Base-by-base conservation (phyloP, 2,329 filamentous ascomycete species). In the Thyridium curvatum region DNA sequence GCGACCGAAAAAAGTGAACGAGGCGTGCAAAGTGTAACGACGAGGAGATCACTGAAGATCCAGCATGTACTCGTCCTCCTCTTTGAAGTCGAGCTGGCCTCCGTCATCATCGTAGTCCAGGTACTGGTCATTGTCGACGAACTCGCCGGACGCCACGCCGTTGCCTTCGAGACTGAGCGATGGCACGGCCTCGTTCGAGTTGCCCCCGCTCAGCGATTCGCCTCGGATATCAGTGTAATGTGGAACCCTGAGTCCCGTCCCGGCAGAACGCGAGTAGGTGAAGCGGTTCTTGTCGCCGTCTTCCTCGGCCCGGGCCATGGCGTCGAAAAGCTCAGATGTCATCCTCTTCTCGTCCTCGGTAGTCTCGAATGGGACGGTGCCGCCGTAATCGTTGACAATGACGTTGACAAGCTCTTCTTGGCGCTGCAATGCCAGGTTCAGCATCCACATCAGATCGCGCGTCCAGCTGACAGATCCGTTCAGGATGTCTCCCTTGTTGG, bases 381-480 rank as follows among this genome's bases (percentile, higher is more conserved):
- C 83, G 32, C 87, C 87, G 12, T 90, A 71, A 42, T 82, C 79
- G 26, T 73, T 69, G 21, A 26, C 21, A 41, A 94, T 82, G 37
- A 77, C 70, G 52, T 90, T 84, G 52, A 85, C 79, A 36, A 97
- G 75, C 56, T 95, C 85, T 46, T 94, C 84, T 61, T 94, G 87
- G 57, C 91, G 85, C 56, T 93, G 83, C 48, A 94, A 74, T 65
- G 94, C 94, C 55, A 86, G 74, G 56, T 95, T 82, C 43, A 95
- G 69, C 68, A 94, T 84, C 93, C 93, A 97, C 88, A 97, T 95
- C 38, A 98, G 72, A 65, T 98, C 93, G 46, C 91, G 81, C 44
- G 88, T 96, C 93, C 93, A 98, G 64, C 88, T 89, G 39, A 97
- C 93, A 28, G 91, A 86, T 21, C 93, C 91, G 55, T 97, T 97